phyloP scores from a whole-genome alignment of 2,329 filamentous ascomycete species.

The Graphilbum fragrans region DNA sequence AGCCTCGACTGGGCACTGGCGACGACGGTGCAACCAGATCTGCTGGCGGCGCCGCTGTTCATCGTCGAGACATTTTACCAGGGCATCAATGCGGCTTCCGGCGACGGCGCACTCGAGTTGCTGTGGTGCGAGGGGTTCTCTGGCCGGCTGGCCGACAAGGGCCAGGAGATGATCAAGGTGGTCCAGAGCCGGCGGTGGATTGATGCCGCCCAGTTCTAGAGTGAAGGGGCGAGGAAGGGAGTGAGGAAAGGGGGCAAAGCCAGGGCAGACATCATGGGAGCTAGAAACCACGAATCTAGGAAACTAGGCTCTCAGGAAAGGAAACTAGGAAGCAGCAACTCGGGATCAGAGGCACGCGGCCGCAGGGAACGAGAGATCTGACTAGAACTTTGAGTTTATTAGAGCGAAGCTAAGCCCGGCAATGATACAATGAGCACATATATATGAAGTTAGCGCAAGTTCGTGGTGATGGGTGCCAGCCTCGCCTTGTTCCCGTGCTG shows the following conservation, averaged over 20 bases:
- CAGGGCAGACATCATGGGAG: too few species aligned
- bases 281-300: too few species aligned
- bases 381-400: too few species aligned
- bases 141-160: constrained; percentile 23
- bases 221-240: neutral
- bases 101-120: constrained; percentile 30
- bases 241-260: constrained; percentile 2
- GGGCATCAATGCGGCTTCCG: constrained; percentile 22
- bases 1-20: constrained; percentile 34
- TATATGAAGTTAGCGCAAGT: too few species aligned
- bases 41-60: constrained; percentile 29
- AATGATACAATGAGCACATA: too few species aligned
- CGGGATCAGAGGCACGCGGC: too few species aligned
- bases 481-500: too few species aligned
- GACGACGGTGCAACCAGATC: constrained; percentile 31
- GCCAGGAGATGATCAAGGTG: constrained; percentile 26
- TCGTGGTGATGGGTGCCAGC: too few species aligned
- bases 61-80: constrained; percentile 30
- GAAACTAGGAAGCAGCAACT: too few species aligned
- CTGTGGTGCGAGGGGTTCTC: constrained; percentile 36
- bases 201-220: constrained; percentile 15
- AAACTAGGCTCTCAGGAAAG: too few species aligned
- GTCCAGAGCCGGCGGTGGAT: constrained; percentile 26
- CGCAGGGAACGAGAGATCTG: too few species aligned
- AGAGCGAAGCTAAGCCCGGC: too few species aligned